Conservation (phyloP, 192 early-diverging fungal species). For the Physocladia obscura region DNA sequence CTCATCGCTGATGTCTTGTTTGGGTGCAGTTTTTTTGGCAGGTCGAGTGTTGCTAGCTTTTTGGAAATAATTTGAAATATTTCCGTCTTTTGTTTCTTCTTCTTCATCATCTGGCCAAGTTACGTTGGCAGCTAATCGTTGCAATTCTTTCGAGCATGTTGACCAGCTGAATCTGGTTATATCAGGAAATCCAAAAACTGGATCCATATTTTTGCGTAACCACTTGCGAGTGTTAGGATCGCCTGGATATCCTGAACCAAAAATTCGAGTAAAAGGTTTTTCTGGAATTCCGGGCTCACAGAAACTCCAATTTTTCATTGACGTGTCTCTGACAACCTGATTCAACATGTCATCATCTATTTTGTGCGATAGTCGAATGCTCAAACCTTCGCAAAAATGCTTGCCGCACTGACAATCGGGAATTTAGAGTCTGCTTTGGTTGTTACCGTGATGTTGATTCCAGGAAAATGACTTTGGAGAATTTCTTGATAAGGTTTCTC, state of each 20-base stretch:
- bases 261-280: constrained; percentile 45
- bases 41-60: constrained; percentile 1
- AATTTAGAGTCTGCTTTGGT: constrained; percentile 93
- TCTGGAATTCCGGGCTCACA: constrained; percentile 52
- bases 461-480: constrained; percentile 73
- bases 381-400: constrained; percentile 89
- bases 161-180: constrained; percentile 95
- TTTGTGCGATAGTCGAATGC: neutral
- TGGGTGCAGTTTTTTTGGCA: neutral
- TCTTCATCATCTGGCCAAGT: constrained; percentile 48
- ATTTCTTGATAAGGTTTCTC: constrained; percentile 82
- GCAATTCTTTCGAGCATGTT: constrained; percentile 74
- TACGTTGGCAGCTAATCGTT: constrained; percentile 57
- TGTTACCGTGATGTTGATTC: constrained; percentile 77
- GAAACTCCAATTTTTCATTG: constrained; percentile 67
- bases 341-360: neutral
- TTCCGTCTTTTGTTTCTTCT: neutral
- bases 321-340: constrained; percentile 69
- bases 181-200: constrained; percentile 89
- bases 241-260: constrained; percentile 90
- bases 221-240: constrained; percentile 89
- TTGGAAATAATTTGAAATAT: constrained; percentile 12
- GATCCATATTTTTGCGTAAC: constrained; percentile 75
- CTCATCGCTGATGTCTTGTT: constrained; percentile 1
- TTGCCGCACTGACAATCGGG: constrained; percentile 93